Evolutionary conservation across 805 yeast species (phyloP).

Genomic region (Metschnikowia vanudenii): DNA sequence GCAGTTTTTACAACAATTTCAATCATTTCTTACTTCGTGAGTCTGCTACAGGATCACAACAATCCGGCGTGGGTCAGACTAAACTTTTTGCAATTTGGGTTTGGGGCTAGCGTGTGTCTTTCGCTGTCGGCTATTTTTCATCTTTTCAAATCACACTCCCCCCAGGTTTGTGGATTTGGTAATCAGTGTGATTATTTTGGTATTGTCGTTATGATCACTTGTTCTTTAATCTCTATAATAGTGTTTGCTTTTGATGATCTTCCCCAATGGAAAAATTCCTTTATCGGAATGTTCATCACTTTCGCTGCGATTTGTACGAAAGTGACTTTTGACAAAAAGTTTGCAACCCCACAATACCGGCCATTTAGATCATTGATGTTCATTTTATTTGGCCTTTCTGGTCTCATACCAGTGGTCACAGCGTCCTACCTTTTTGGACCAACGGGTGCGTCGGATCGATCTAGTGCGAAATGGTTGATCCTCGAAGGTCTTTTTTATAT

Average conservation of each 20-base stretch:
- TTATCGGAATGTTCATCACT: slow-evolving; percentile 44
- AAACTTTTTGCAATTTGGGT: slow-evolving; percentile 52
- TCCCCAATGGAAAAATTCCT: slow-evolving; percentile 33
- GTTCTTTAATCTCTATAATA: slow-evolving; percentile 28
- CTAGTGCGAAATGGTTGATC: slow-evolving; percentile 60
- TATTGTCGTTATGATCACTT: slow-evolving; percentile 63
- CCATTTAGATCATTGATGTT: slow-evolving; percentile 77
- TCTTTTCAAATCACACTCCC: slow-evolving; percentile 65
- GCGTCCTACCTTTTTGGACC: slow-evolving; percentile 53
- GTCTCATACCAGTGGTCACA: slow-evolving; percentile 62
- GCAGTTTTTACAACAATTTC: slow-evolving; percentile 24
- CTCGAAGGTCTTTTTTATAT: slow-evolving; percentile 75
- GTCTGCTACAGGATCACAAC: not conserved
- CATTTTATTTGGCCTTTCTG: slow-evolving; percentile 76
- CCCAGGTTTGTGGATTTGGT: slow-evolving; percentile 50
- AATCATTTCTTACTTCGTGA: not conserved
- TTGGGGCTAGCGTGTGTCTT: slow-evolving; percentile 60
- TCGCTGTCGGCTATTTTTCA: slow-evolving; percentile 67
- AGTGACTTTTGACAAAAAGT: slow-evolving; percentile 62
- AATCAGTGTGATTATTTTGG: slow-evolving; percentile 77
- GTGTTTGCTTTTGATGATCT: slow-evolving; percentile 47
- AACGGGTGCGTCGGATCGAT: slow-evolving; percentile 45
- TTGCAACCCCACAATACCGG: slow-evolving; percentile 70
- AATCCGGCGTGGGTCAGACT: slow-evolving; percentile 39
- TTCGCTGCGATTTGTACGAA: slow-evolving; percentile 64